Conservation (phyloP, 345 rosid species). For the Eucalyptus sp. region DNA sequence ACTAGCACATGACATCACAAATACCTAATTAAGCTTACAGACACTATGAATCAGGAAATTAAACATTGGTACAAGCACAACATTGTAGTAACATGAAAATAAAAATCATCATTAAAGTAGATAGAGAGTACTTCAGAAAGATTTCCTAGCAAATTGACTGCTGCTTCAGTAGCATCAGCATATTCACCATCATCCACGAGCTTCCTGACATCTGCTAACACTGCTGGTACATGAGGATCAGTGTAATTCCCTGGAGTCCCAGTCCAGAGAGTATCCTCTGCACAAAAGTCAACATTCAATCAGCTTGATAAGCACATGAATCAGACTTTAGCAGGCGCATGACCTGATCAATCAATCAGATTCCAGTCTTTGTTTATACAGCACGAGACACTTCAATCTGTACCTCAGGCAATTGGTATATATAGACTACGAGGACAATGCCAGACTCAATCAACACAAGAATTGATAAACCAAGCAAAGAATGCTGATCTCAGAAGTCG, state of each 20-base stretch:
- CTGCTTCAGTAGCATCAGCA: slow-evolving; percentile 51
- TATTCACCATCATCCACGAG: slow-evolving; percentile 55
- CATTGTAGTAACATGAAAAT: background rate
- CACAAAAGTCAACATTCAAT: background rate
- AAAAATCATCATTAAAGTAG: background rate
- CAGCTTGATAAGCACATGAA: background rate
- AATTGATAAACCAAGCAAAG: background rate
- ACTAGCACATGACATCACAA: background rate
- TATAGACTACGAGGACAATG: background rate
- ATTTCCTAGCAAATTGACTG: slow-evolving; percentile 42
- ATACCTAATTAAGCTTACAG: background rate
- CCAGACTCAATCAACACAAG: background rate
- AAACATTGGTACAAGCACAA: background rate
- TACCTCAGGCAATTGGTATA: background rate
- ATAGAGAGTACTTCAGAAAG: slow-evolving; percentile 51
- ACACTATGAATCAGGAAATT: background rate
- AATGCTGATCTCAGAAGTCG: background rate
- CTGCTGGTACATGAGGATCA: slow-evolving; percentile 48
- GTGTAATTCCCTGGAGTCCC: slow-evolving; percentile 66
- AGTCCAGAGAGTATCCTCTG: slow-evolving; percentile 90
- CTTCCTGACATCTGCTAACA: slow-evolving; percentile 48
- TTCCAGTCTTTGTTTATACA: background rate
- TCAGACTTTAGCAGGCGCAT: background rate
- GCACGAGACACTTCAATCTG: background rate
- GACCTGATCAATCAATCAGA: background rate